These are phyloP conservation scores for Fonsecaea multimorphosa DNA, from an alignment of 2,329 filamentous ascomycete species.

Conservation along the genomic window DNA sequence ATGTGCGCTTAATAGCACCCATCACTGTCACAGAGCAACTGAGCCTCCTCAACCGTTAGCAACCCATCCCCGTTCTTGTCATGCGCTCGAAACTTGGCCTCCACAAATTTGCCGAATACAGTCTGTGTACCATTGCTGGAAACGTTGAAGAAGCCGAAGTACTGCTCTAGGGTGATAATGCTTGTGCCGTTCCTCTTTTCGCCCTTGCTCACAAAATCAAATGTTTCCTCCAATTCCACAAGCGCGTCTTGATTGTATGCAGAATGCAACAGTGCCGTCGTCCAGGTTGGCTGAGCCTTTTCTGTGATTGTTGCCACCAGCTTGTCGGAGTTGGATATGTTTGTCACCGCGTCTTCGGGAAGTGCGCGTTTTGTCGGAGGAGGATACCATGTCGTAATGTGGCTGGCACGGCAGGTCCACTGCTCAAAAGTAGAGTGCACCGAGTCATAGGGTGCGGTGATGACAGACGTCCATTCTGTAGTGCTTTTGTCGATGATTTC, in stretches of 20 bases:
- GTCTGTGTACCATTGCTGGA: background rate
- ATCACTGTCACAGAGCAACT: conserved; percentile 13
- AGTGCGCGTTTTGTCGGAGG: conserved; percentile 12
- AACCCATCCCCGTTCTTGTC: conserved; percentile 8
- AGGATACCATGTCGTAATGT: conserved; percentile 12
- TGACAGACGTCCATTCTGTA: conserved; percentile 16
- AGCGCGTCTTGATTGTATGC: conserved; percentile 1
- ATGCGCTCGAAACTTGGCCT: conserved; percentile 17
- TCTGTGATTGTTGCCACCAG: background rate
- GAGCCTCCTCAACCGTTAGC: conserved; percentile 11
- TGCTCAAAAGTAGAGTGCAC: conserved; percentile 1
- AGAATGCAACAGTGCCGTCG: background rate
- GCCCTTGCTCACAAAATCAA: conserved; percentile 8
- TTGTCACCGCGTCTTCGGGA: conserved; percentile 4
- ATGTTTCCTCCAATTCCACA: conserved; percentile 6
- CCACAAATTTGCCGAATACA: conserved; percentile 7
- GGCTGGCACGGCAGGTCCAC: conserved; percentile 22
- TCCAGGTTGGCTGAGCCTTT: background rate
- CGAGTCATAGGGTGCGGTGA: conserved; percentile 12
- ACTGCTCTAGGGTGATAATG: conserved; percentile 15
- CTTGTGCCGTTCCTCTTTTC: conserved; percentile 1
- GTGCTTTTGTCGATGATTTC: conserved; percentile 1
- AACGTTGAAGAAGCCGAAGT: conserved; percentile 16
- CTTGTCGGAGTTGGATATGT: background rate
- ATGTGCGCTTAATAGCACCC: background rate